Evolutionary conservation across 1,284 basidiomycete species (phyloP).

Genomic region (Schizopora paradoxa): DNA sequence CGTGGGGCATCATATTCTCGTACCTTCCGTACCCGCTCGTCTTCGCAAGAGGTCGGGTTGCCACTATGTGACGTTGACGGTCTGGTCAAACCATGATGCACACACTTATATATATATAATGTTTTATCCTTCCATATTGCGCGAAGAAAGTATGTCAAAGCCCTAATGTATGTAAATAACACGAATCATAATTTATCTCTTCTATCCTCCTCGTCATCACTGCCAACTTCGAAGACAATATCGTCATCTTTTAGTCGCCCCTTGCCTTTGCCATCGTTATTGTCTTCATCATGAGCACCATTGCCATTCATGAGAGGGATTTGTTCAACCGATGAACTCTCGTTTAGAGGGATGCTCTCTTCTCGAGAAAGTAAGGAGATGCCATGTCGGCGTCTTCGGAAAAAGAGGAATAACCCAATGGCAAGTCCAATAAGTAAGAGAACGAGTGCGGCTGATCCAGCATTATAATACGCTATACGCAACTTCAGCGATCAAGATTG

Average conservation of each 20-base stretch:
- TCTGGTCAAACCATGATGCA: conserved; percentile 72
- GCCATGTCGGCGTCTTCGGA: conserved; percentile 48
- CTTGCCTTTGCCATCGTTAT: conserved; percentile 37
- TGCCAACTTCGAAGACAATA: conserved; percentile 43
- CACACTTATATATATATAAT: conserved; percentile 33
- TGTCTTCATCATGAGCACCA: conserved; percentile 30
- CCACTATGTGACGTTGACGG: conserved; percentile 76
- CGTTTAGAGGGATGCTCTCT: conserved; percentile 51
- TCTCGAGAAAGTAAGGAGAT: conserved; percentile 45
- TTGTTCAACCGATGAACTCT: conserved; percentile 27
- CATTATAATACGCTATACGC: conserved; percentile 79
- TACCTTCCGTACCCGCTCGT: conserved; percentile 57
- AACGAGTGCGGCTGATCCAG: conserved; percentile 81
- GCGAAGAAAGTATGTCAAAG: not conserved
- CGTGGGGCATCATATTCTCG: conserved; percentile 70
- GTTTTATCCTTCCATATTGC: not conserved
- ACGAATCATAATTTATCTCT: not conserved
- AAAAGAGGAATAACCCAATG: conserved; percentile 74
- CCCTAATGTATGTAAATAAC: not conserved
- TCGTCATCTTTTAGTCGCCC: conserved; percentile 30
- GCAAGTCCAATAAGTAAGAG: conserved; percentile 67
- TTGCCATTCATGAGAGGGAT: conserved; percentile 22
- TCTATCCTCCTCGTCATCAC: conserved; percentile 34
- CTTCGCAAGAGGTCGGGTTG: conserved; percentile 37
- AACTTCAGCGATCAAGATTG: conserved; percentile 6